Evolutionary conservation across 129 eudicot genomes (phyloP), one percentile per base, ranked within the genome.

Genomic region (Artemisia argyi): DNA sequence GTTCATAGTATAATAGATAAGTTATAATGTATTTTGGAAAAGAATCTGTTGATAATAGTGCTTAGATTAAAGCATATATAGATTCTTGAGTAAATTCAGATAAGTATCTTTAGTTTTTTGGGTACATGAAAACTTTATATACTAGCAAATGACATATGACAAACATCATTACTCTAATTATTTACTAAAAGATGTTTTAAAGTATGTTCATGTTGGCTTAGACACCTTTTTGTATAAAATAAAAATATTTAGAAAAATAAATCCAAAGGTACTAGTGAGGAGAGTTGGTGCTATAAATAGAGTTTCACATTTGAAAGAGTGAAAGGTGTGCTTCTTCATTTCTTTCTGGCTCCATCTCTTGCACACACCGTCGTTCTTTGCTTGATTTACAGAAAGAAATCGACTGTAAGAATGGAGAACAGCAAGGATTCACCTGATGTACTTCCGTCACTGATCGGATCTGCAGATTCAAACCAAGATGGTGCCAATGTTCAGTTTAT

Each of bases 391-490:
- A 61, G 81, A 26, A 48, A 42, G 51, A 69, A 55, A 61, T 69
- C 56, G 20, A 15, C 18, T 54, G 16, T 17, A 16, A 42, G 28
- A 10, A 84, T 89, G 96, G 92, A 75, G 77, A 55, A 68, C 61
- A 19, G 11, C 39, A 80, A 58, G 49, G 81, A 68, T 44, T 70
- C 82, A 69, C 70, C 79, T 62, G 86, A 82, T 47, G 77, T n/a
- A 32, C 57, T 81, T 74, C 91, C 91, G 39, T 61, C 83, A 15
- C 81, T 79, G 51, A 89, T 84, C 60, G 54, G 62, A 73, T 74
- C 52, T 54, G 86, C 78, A 54, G 32, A 73, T 77, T 72, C 76
- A 35, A 65, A 78, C 76, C 89, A 80, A 11, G 65, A 70, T 73
- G 79, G 57, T 59, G 53, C 66, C 59, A 54, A 57, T 72, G 44